Conservation (phyloP, 1,139 yeast genomes). For the Saccharomyces uvarum region DNA sequence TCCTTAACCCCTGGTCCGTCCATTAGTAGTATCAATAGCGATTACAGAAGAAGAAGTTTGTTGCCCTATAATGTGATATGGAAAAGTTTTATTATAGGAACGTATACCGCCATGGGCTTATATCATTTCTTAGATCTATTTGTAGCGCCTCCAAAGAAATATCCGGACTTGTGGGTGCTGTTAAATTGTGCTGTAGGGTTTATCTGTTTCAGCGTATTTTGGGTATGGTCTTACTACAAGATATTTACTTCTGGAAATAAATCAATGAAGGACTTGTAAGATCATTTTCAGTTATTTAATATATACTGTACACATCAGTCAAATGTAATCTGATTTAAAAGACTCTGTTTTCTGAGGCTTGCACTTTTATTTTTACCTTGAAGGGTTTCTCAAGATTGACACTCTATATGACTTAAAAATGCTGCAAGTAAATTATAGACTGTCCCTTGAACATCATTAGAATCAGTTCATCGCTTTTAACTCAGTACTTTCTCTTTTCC, state of each 20-base stretch:
- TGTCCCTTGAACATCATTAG: too few species aligned
- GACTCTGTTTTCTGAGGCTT: too few species aligned
- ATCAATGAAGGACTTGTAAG: conserved; percentile 20
- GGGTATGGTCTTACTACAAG: conserved; percentile 66
- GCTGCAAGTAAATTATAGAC: too few species aligned
- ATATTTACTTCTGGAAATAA: conserved; percentile 34
- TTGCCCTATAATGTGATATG: conserved; percentile 48
- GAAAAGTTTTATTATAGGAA: conserved; percentile 47
- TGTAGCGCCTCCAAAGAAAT: conserved; percentile 46
- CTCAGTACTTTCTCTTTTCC: not conserved
- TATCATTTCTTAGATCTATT: conserved; percentile 51
- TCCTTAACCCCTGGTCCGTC: conserved; percentile 40
- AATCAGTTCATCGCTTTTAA: not conserved
- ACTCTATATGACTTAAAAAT: too few species aligned
- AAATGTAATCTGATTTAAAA: not conserved
- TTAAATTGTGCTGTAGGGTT: conserved; percentile 68
- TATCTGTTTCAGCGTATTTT: conserved; percentile 65
- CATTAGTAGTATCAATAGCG: conserved; percentile 27
- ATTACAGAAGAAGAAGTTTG: conserved; percentile 38
- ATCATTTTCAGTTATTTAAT: not conserved
- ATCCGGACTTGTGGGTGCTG: conserved; percentile 84
- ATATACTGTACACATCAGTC: not conserved
- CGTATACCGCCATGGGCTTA: conserved; percentile 49
- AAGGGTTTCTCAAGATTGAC: too few species aligned
- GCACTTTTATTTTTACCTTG: too few species aligned